Evolutionary conservation across 768 basidiomycete genomes (phyloP), one percentile per base, ranked within the genome.

Genomic region (Termitomyces sp.): DNA sequence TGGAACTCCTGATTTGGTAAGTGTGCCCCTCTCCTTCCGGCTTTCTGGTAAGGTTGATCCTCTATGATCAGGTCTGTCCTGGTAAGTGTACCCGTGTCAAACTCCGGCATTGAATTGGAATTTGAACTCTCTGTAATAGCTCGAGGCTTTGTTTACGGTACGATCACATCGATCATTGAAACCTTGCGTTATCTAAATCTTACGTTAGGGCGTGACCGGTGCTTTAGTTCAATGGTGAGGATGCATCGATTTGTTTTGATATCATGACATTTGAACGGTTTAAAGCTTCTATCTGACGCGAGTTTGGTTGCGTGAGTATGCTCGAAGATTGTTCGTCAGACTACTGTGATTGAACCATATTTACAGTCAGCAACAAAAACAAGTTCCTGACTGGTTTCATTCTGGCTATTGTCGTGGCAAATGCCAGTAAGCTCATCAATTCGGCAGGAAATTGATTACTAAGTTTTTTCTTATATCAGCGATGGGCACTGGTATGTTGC

Each of bases 181-280:
- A 25, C 15, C 40, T 10, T 2, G 31, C 59, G 3, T 17, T 29
- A 48, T 37, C 11, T 69, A 6, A 59, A 58, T 10, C 62, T 10
- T n/a, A 20, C 25, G 17, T 40, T 68, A 85, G 80, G 83, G 80
- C 3, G 65, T 83, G 20, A 84, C 81, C 12, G 81, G 78, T 5
- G 71, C 77, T 46, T 69, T 84, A 25, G 84, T 86, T 6, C 86
- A 86, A 71, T 76, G 74, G 81, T 80, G 37, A 42, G 75, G 70
- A 15, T 32, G 48, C 17, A 42, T 37, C 4, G 17, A 5, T n/a
- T 45, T 42, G 10, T 40, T 25, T 25, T 40, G 47, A 46, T 9
- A 45, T 29, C 3, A 50, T 29, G 31, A 45, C 12, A 17, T 12
- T 37, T 55, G 15, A 17, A 38, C 37, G 6, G 2, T 12, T 40